Percentiles rank a stretch among this genome's conserved stretches.
phyloP scores from a whole-genome alignment of 1,139 yeast species.

The Blastobotrys capitulatus region DNA sequence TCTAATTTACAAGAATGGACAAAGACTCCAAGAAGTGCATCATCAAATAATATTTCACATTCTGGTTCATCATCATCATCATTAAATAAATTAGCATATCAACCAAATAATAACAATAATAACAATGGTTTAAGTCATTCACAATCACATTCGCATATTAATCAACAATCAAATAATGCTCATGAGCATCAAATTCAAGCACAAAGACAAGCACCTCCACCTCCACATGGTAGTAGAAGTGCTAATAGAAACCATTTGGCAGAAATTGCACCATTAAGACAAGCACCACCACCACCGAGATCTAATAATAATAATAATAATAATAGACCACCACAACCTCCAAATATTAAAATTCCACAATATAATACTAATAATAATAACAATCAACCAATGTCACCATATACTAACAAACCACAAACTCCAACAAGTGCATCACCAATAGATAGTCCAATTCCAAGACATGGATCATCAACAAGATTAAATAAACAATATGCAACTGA shows the following conservation, averaged over 20 bases:
- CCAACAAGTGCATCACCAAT: constrained; percentile 12
- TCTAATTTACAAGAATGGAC: constrained; percentile 30
- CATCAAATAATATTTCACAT: background rate
- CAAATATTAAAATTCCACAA: constrained; percentile 10
- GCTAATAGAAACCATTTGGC: constrained; percentile 26
- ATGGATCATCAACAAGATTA: constrained; percentile 18
- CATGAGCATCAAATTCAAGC: constrained; percentile 2
- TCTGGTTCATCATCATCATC: constrained; percentile 9
- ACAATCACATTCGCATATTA: background rate
- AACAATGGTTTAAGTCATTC: background rate
- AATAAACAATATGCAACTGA: constrained; percentile 17
- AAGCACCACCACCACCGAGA: constrained; percentile 26
- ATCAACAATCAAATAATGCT: background rate
- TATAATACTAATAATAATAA: background rate
- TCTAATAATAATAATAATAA: constrained; percentile 19
- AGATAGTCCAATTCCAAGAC: constrained; percentile 19
- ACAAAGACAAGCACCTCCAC: constrained; percentile 5
- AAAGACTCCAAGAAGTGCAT: constrained; percentile 22
- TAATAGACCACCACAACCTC: constrained; percentile 9
- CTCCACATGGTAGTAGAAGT: constrained; percentile 20
- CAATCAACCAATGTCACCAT: background rate
- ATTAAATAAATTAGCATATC: background rate
- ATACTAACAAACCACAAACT: background rate
- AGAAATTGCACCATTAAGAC: constrained; percentile 28
- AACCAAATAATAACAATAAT: background rate